Conservation (phyloP, 148 eudicot species). For the Heliosperma pusillum region DNA sequence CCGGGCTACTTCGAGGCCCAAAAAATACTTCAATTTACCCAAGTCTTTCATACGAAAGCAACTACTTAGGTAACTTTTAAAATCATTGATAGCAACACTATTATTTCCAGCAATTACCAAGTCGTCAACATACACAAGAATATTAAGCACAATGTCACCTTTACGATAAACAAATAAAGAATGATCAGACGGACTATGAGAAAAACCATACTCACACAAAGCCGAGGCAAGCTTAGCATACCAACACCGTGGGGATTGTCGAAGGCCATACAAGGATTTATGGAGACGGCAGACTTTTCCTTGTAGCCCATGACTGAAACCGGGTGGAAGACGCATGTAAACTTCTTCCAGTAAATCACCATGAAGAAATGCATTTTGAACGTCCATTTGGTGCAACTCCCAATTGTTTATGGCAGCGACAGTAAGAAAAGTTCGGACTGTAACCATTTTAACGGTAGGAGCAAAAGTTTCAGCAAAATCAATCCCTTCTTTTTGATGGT, state of each 20-base stretch:
- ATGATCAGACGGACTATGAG: background rate
- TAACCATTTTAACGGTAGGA: no score
- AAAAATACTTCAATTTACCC: no score
- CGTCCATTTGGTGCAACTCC: background rate
- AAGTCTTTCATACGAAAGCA: no score
- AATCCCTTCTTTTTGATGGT: no score
- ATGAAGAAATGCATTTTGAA: no score
- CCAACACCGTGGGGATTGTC: constrained; percentile 2
- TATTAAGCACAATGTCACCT: background rate
- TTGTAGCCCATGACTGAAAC: background rate
- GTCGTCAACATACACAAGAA: constrained; percentile 6
- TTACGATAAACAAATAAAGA: background rate
- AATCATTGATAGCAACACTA: background rate
- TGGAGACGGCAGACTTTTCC: background rate
- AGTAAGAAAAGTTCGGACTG: background rate
- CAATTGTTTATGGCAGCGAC: background rate
- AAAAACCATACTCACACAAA: background rate
- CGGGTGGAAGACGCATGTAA: background rate
- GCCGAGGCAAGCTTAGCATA: background rate
- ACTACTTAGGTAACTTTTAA: background rate
- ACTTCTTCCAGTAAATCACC: no score
- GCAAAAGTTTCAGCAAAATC: no score
- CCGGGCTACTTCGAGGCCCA: background rate
- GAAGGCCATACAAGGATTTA: constrained; percentile 13
- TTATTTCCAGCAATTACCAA: background rate